Conservation (phyloP, 805 yeast genomes). For the Cyberlindnera mrakii region DNA sequence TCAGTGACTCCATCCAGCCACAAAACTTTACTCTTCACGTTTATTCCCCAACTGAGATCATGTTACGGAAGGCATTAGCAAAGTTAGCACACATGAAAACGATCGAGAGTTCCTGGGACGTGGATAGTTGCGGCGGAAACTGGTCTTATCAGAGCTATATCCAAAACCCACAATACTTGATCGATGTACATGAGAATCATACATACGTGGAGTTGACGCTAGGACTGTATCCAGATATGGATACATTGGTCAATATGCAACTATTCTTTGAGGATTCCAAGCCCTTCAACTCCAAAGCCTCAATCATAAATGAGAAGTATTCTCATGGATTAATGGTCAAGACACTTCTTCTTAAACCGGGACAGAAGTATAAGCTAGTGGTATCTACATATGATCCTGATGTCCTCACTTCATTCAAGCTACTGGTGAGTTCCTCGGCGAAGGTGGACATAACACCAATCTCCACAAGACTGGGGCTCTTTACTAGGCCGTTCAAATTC, state of each 20-base stretch:
- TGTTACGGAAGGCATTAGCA: slow-evolving; percentile 28
- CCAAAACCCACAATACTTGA: slow-evolving; percentile 49
- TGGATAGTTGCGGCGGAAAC: slow-evolving; percentile 45
- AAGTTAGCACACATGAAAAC: slow-evolving; percentile 17
- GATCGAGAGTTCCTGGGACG: slow-evolving; percentile 39
- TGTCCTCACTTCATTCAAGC: slow-evolving; percentile 24
- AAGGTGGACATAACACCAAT: slow-evolving; percentile 13
- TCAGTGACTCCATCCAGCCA: slow-evolving; percentile 5
- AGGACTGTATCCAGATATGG: slow-evolving; percentile 20
- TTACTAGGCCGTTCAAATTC: slow-evolving; percentile 21
- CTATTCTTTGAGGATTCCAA: slow-evolving; percentile 34
- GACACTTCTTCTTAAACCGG: slow-evolving; percentile 21
- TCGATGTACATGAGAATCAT: slow-evolving; percentile 23
- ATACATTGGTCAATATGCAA: slow-evolving; percentile 35
- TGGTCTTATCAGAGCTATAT: slow-evolving; percentile 41
- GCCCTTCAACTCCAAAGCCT: slow-evolving; percentile 29
- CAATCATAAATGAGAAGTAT: slow-evolving; percentile 30
- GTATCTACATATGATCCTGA: slow-evolving; percentile 39
- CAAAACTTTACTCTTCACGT: slow-evolving; percentile 20
- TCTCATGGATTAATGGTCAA: slow-evolving; percentile 20
- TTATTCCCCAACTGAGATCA: slow-evolving; percentile 8
- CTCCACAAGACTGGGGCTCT: slow-evolving; percentile 32
- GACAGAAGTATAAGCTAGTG: slow-evolving; percentile 39
- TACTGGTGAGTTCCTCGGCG: slow-evolving; percentile 26
- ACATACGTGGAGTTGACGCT: slow-evolving; percentile 17